Conservation (phyloP, 2,329 filamentous ascomycete genomes). For the Tympanopsis confertula region DNA sequence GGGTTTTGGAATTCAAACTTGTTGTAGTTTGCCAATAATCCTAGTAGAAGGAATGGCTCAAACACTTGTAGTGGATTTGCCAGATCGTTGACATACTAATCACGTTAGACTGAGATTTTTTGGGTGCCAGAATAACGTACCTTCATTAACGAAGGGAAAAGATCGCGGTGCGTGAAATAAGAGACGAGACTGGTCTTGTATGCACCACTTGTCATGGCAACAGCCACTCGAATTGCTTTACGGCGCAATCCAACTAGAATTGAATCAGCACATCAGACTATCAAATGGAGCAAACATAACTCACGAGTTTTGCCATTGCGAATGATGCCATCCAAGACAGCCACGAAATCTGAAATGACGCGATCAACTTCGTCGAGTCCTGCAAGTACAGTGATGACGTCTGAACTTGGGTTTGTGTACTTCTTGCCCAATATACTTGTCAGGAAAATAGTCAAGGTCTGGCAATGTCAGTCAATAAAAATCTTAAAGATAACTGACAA, state of each 20-base stretch:
- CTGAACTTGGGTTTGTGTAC: conserved; percentile 89
- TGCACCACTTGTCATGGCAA: conserved; percentile 81
- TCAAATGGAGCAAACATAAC: conserved; percentile 13
- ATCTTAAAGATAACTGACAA: neutral
- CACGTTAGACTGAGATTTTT: neutral
- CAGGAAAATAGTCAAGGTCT: conserved; percentile 87
- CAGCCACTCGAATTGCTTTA: conserved; percentile 69
- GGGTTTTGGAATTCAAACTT: neutral
- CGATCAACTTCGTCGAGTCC: conserved; percentile 80
- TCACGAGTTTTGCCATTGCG: conserved; percentile 61
- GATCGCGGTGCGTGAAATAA: conserved; percentile 86
- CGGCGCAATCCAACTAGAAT: conserved; percentile 59
- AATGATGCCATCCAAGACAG: conserved; percentile 70
- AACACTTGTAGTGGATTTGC: conserved; percentile 64
- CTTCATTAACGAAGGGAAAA: conserved; percentile 93
- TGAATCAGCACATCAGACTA: conserved; percentile 11
- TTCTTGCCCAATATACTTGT: conserved; percentile 73
- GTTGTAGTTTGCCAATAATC: conserved; percentile 89
- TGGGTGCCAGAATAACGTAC: conserved; percentile 29
- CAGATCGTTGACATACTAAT: conserved; percentile 4
- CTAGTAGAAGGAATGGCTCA: conserved; percentile 71
- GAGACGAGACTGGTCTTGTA: conserved; percentile 90
- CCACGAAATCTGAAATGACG: conserved; percentile 80
- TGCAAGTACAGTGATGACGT: conserved; percentile 81
- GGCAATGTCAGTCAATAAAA: conserved; percentile 18